Evolutionary conservation across 192 early-diverging fungal genomes (phyloP), one percentile per base, ranked within the genome.

Genomic region (Funneliformis geosporum): DNA sequence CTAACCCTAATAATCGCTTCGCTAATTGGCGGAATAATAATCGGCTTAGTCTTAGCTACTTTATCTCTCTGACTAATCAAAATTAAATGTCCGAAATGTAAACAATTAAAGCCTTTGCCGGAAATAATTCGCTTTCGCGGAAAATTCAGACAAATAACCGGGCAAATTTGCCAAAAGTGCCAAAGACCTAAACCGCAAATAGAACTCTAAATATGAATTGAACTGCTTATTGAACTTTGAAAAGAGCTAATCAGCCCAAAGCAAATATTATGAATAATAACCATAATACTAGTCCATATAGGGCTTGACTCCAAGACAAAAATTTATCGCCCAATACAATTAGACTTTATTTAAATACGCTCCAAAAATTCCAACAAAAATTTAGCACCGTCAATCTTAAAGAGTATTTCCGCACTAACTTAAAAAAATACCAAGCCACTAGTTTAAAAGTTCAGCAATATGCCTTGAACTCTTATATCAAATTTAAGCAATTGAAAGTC

Each of bases 71-170:
- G 43, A 46, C 39, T 72, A 43, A 72, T 72, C 43, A 39, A 72
- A 72, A 43, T 72, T 16, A 72, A 72, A 18, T 73, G 70, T 50
- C 70, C 70, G 0, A 1, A 16, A 23, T 73, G 70, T 73, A 73
- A 73, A 12, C 27, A 47, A 47, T 18, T 28, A 6, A 50, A 47
- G 18, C 70, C 70, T 21, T 42, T 73, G 2, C 2, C 4, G 50
- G 70, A 73, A 27, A 50, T 73, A 50, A n/a, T 50, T 5, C 0
- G 46, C 50, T 46, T 73, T 46, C 70, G 27, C 70, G 3, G 44
- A 47, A 47, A 73, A 73, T 4, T n/a, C n/a, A n/a, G 46, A 73
- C 23, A 6, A 23, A 73, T 73, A 4, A 73, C 70, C 25, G 70
- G 70, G 0, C 5, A 73, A 73, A 14, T 14, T 46, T 73, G 70